Evolutionary conservation across 495 filamentous ascomycete species (phyloP), one percentile per base, ranked within the genome.

Genomic region (Penicillium goetzii): DNA sequence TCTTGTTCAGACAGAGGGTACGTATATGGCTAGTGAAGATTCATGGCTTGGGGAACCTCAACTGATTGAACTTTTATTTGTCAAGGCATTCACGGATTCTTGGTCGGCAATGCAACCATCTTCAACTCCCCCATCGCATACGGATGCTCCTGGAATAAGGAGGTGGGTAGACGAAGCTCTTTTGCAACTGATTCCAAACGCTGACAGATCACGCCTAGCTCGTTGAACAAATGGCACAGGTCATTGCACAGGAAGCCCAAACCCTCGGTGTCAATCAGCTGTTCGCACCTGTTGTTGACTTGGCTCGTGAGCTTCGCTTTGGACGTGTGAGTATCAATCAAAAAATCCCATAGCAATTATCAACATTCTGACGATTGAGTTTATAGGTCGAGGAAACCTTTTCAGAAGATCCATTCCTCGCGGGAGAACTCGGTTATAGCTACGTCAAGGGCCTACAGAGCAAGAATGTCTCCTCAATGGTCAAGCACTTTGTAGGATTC

Each of bases 51-150:
- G 19, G n/a, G 12, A 28, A 17, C 17, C 12, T 36, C 6, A n/a
- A 49, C 56, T 55, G 15, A 61, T 17, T 6, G 7, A n/a, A n/a
- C n/a, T 60, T 21, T 15, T 15, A 0, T 7, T 21, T 4, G 14
- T 45, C 3, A 21, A 80, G 81, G 76, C 58, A 88, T 91, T 55
- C 88, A 91, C 65, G 89, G 88, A 0, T 89, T 90, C 56, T 71
- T 90, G 52, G 81, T 88, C 51, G 84, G 81, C 21, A 90, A 90
- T 75, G 88, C 88, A 14, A 90, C 88, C 0, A 90, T 91, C 53
- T 91, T 89, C 80, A 90, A 90, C 68, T 89, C 86, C 4, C 87
- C 88, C 0, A 91, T 91, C 70, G 88, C 77, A 21, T 84, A 89
- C 65, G 87, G 84, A 19, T 89, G 86, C 70, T 86, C 88, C 5